Evolutionary conservation across 768 basidiomycete species (phyloP).

Genomic region (Tulasnella sp.): DNA sequence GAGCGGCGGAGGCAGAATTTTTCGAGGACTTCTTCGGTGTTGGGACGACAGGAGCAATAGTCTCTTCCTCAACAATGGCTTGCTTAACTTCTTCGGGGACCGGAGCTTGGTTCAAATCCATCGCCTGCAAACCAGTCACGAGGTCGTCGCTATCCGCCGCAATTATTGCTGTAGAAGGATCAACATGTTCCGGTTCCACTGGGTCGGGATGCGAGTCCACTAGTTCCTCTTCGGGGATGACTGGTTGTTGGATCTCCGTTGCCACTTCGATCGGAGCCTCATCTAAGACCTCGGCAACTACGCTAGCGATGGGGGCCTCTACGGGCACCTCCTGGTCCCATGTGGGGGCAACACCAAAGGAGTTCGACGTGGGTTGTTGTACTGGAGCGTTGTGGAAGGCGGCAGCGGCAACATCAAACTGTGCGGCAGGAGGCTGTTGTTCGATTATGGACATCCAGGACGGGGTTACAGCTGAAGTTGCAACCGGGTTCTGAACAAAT

Average conservation of each 20-base stretch:
- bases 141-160: conserved; percentile 3
- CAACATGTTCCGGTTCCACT: background rate
- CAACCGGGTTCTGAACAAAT: background rate
- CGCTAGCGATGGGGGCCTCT: background rate
- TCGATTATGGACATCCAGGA: conserved; percentile 1
- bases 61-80: conserved; percentile 8
- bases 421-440: background rate
- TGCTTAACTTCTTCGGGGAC: background rate
- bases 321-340: background rate
- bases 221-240: background rate
- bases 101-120: background rate
- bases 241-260: background rate
- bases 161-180: background rate
- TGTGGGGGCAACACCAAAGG: conserved; percentile 6
- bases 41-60: background rate
- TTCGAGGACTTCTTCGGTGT: background rate
- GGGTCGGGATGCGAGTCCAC: background rate
- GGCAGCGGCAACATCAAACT: conserved; percentile 28
- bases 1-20: background rate
- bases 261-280: background rate
- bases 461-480: background rate
- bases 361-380: conserved; percentile 33
- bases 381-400: conserved; percentile 31
- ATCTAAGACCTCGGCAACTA: background rate
- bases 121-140: background rate